Evolutionary conservation across 495 filamentous ascomycete species (phyloP).

Genomic region (Penicillium maclennaniae): DNA sequence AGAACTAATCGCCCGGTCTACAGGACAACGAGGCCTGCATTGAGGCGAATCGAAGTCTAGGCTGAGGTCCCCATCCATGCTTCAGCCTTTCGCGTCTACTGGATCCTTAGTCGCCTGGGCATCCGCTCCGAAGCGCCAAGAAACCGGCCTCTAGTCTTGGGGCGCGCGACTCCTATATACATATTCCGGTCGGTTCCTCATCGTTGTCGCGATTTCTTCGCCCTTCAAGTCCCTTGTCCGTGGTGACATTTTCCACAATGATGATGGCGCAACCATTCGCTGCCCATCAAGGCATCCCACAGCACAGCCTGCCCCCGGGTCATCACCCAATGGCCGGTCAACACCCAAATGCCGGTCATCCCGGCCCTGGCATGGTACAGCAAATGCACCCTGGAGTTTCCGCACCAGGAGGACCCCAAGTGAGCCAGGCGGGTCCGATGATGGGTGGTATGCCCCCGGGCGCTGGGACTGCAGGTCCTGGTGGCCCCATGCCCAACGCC

Average conservation of each 20-base stretch:
- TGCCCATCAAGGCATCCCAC: conserved; percentile 69
- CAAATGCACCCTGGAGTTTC: conserved; percentile 84
- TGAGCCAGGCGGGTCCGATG: conserved; percentile 72
- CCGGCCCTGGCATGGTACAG: conserved; percentile 61
- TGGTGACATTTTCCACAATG: conserved; percentile 57
- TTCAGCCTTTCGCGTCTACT: conserved; percentile 26
- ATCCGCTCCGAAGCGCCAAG: conserved; percentile 38
- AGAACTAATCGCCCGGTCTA: conserved; percentile 6
- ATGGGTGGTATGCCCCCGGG: conserved; percentile 80
- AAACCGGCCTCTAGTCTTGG: conserved; percentile 39
- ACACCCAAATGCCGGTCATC: conserved; percentile 60
- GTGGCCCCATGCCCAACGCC: conserved; percentile 61
- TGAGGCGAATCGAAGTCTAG: conserved; percentile 28
- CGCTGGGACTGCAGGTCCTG: conserved; percentile 46
- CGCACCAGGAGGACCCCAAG: conserved; percentile 70
- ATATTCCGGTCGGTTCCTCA: conserved; percentile 14
- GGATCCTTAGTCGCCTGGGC: conserved; percentile 30
- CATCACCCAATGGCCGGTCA: conserved; percentile 77
- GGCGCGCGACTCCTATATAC: conserved; percentile 33
- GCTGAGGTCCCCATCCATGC: conserved; percentile 32
- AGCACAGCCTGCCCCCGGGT: conserved; percentile 70
- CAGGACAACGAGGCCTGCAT: conserved; percentile 23
- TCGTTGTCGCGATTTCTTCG: conserved; percentile 15
- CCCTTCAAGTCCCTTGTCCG: conserved; percentile 25
- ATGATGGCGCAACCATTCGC: conserved; percentile 68